Conservation (phyloP, 2,329 filamentous ascomycete genomes). For the Neobulgaria alba region DNA sequence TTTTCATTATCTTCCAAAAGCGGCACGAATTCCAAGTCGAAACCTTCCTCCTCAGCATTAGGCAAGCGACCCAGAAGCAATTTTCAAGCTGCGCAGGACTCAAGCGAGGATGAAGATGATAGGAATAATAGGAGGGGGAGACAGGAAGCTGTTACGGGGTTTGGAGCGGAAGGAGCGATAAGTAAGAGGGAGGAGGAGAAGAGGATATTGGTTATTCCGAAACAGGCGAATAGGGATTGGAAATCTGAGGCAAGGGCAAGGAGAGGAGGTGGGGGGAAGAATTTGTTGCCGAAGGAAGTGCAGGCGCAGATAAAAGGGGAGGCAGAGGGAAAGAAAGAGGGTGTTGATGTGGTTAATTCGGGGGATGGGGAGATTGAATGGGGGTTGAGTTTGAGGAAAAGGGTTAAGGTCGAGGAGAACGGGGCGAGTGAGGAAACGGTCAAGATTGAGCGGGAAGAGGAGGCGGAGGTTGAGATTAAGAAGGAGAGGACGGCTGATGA, state of each 20-base stretch:
- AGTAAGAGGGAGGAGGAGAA: slow-evolving; percentile 28
- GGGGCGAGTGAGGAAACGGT: slow-evolving; percentile 2
- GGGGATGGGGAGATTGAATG: slow-evolving; percentile 30
- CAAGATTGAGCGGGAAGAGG: slow-evolving; percentile 8
- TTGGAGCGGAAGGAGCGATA: slow-evolving; percentile 39
- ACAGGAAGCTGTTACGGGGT: slow-evolving; percentile 42
- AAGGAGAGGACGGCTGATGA: slow-evolving; percentile 42
- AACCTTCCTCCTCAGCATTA: slow-evolving; percentile 21
- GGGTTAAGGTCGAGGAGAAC: slow-evolving; percentile 21
- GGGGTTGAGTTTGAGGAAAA: slow-evolving; percentile 41
- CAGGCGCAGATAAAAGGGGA: slow-evolving; percentile 13
- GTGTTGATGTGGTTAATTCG: slow-evolving; percentile 42
- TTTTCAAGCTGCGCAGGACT: slow-evolving; percentile 38
- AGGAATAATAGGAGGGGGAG: slow-evolving; percentile 23
- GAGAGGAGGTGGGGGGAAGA: slow-evolving; percentile 36
- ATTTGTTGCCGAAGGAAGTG: slow-evolving; percentile 46
- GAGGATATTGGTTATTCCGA: slow-evolving; percentile 44
- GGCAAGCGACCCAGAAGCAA: slow-evolving; percentile 35
- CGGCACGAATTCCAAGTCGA: slow-evolving; percentile 20
- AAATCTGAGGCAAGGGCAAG: slow-evolving; percentile 40
- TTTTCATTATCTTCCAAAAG: slow-evolving; percentile 32
- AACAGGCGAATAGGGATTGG: slow-evolving; percentile 54
- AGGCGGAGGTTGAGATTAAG: slow-evolving; percentile 11
- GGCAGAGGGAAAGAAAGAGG: slow-evolving; percentile 26
- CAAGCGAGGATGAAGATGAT: slow-evolving; percentile 47